Percentiles rank a stretch among this genome's conserved stretches.
These are phyloP conservation scores for Xanthoceras sorbifolium DNA, from an alignment of 345 rosid species.

Conservation along the genomic window DNA sequence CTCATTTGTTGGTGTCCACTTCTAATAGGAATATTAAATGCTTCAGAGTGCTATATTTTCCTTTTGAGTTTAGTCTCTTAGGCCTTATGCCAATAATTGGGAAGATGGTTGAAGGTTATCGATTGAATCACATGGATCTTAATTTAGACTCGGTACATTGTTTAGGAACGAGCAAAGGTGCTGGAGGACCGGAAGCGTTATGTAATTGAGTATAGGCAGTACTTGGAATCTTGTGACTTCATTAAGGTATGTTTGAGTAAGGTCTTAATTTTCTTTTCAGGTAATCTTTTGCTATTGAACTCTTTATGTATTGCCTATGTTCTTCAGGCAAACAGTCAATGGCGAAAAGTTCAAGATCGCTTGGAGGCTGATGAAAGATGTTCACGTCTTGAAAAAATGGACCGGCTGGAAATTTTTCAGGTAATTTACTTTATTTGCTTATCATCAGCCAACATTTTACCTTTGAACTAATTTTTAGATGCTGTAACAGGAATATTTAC, in stretches of 20 bases:
- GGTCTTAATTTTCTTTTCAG: slow-evolving; percentile 14
- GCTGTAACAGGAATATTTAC: slow-evolving; percentile 71
- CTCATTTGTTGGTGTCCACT: not conserved
- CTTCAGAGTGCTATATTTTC: not conserved
- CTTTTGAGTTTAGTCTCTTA: not conserved
- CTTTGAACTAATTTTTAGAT: slow-evolving; percentile 32
- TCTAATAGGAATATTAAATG: not conserved
- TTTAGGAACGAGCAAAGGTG: slow-evolving; percentile 71
- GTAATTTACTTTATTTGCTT: slow-evolving; percentile 34
- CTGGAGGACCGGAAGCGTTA: slow-evolving; percentile 77
- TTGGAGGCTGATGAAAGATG: slow-evolving; percentile 94
- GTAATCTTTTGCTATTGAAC: slow-evolving; percentile 9
- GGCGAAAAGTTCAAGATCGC: slow-evolving; percentile 96
- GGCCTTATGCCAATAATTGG: no score
- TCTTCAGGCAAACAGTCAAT: slow-evolving; percentile 80
- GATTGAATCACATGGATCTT: not conserved
- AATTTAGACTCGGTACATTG: slow-evolving; percentile 29
- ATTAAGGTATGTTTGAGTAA: slow-evolving; percentile 61
- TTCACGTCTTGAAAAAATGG: slow-evolving; percentile 82
- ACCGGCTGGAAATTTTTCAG: slow-evolving; percentile 90
- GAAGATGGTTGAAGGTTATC: slow-evolving; percentile 4
- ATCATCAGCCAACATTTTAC: not conserved
- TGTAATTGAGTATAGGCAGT: slow-evolving; percentile 66
- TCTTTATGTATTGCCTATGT: slow-evolving; percentile 20
- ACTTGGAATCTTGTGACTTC: slow-evolving; percentile 86